These are phyloP conservation scores for Boletus insuetus DNA, from an alignment of 768 basidiomycete genomes.

Conservation along the genomic window DNA sequence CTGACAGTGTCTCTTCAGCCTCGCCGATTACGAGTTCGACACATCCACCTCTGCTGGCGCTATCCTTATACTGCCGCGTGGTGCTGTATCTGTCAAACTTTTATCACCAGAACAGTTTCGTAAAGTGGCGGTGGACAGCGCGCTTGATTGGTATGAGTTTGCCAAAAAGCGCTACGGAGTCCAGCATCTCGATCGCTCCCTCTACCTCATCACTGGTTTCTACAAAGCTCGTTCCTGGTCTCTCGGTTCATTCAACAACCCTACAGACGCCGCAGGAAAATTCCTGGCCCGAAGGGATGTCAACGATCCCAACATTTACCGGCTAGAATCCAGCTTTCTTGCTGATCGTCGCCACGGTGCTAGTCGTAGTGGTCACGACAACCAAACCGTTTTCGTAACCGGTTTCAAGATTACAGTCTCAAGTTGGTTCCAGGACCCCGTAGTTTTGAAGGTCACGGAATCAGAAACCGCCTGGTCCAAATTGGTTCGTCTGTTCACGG, in stretches of 20 bases:
- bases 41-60: background rate
- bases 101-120: background rate
- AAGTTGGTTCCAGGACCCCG: background rate
- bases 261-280: background rate
- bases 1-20: background rate
- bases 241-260: background rate
- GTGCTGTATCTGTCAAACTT: background rate
- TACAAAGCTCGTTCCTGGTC: background rate
- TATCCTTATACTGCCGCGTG: background rate
- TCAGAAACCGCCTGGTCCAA: background rate
- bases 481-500: background rate
- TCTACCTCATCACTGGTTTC: constrained; percentile 2
- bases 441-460: background rate
- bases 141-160: background rate
- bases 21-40: background rate
- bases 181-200: background rate
- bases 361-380: background rate
- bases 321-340: background rate
- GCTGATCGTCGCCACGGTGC: background rate
- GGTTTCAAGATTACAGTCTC: background rate
- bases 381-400: background rate
- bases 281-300: background rate
- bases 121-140: background rate
- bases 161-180: background rate
- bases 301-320: background rate